Evolutionary conservation across 495 filamentous ascomycete species (phyloP), one percentile per base, ranked within the genome.

Genomic region (Cudoniella acicularis): DNA sequence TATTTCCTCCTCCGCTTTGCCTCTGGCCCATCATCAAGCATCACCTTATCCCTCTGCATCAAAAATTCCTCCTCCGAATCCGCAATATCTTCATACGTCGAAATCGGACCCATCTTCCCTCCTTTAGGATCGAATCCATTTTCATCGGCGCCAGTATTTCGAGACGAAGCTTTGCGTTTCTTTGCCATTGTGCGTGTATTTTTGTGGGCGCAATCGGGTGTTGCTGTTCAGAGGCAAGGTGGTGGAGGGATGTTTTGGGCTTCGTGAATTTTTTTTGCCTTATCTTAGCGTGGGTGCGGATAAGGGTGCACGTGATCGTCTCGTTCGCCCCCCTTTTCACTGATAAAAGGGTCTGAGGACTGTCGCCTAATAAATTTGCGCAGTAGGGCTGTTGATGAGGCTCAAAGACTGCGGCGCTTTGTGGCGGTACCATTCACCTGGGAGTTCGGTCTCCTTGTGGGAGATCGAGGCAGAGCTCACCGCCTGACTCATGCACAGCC

Each of bases 61-160:
- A 89, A 87, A 72, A 96, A 96, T 59, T 94, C 91, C 73, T 98
- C 94, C 66, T 95, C 90, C 1, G 91, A 93, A 67, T 95, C 86
- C 65, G 92, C 91, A 62, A 96, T 87, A 67, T 93, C 87, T 69
- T 89, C 83, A 74, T 87, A 92, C n/a, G 85, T 81, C 52, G 77
- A 78, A 63, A 90, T 79, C 20, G 83, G 69, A 50, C 73, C 75
- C 47, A 87, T 70, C 60, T 82, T 80, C 57, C 77, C 79, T 45
- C 82, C 79, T 13, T 75, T 75, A 24, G 75, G 61, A 66, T 84
- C 70, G 50, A 80, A 75, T 27, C 81, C 76, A 9, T 80, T 72
- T 2, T 73, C 75, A 25, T 75, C 70, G 43, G 67, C 69, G 10
- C 67, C 60, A 9, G 67, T 62, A 17, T 17, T 13, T 48, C 73